phyloP scores from a whole-genome alignment of 352 stramenopile genomes.

The Globisporangium apiculatum region DNA sequence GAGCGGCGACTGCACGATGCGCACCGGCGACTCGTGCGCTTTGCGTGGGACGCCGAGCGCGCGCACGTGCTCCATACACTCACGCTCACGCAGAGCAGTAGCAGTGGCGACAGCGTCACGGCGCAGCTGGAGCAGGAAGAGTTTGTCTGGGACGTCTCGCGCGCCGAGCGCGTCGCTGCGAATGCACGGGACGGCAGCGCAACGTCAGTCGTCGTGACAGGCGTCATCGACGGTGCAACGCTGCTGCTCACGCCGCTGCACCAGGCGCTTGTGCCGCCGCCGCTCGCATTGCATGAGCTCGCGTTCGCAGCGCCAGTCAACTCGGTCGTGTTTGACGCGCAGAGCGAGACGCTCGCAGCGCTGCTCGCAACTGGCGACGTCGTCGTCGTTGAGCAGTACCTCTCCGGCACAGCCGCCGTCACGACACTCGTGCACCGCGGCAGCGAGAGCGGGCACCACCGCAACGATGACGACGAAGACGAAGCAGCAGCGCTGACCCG shows the following conservation, averaged over 20 bases:
- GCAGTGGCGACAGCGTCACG: conserved; percentile 9
- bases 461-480: background rate
- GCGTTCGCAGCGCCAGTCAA: conserved; percentile 39
- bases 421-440: background rate
- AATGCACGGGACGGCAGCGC: conserved; percentile 1
- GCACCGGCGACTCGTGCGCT: conserved; percentile 18
- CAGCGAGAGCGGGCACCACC: background rate
- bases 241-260: conserved; percentile 67
- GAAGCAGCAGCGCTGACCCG: background rate
- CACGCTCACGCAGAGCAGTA: conserved; percentile 6
- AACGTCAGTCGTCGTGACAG: conserved; percentile 33
- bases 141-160: conserved; percentile 40
- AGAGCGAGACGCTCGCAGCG: conserved; percentile 27
- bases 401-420: conserved; percentile 10
- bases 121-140: conserved; percentile 34
- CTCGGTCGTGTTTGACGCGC: conserved; percentile 45
- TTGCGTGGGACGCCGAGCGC: conserved; percentile 53
- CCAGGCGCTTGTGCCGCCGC: conserved; percentile 57
- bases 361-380: conserved; percentile 35
- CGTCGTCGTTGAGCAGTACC: conserved; percentile 39
- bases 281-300: conserved; percentile 39
- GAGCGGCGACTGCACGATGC: conserved; percentile 24
- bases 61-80: conserved; percentile 33
- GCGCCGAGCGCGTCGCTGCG: conserved; percentile 9
- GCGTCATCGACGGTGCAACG: conserved; percentile 49